phyloP scores from a whole-genome alignment of 139 green algal species.

The Volvox reticuliferus region DNA sequence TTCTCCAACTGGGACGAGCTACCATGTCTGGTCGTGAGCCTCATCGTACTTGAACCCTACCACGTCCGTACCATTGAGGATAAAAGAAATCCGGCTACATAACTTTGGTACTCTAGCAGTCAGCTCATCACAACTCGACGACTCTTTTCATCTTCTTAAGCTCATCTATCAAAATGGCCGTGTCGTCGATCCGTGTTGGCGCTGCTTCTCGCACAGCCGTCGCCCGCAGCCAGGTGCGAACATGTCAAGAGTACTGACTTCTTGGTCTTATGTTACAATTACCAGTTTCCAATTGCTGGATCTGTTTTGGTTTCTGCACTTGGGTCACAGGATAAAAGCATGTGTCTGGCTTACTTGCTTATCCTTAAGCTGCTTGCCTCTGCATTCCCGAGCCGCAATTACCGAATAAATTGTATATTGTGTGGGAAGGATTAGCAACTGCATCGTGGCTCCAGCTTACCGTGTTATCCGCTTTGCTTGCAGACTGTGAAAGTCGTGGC shows the following conservation, averaged over 20 bases:
- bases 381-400: no score
- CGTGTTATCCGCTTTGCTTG: background rate
- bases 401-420: no score
- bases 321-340: no score
- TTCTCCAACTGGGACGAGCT: constrained; percentile 28
- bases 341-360: no score
- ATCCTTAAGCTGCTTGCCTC: no score
- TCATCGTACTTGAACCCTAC: background rate
- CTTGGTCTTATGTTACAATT: background rate
- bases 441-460: no score
- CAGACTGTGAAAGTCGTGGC: constrained; percentile 41
- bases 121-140: background rate
- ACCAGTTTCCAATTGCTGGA: no score
- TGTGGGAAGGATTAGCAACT: no score
- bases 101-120: background rate
- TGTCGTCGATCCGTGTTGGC: constrained; percentile 28
- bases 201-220: constrained; percentile 32
- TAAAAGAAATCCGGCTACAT: background rate
- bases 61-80: constrained; percentile 14
- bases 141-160: background rate
- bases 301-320: no score
- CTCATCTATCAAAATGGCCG: background rate
- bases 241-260: background rate
- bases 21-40: background rate
- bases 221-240: constrained; percentile 25